phyloP scores from a whole-genome alignment of 2,329 filamentous ascomycete genomes.

The Pestalotiopsis sp. region DNA sequence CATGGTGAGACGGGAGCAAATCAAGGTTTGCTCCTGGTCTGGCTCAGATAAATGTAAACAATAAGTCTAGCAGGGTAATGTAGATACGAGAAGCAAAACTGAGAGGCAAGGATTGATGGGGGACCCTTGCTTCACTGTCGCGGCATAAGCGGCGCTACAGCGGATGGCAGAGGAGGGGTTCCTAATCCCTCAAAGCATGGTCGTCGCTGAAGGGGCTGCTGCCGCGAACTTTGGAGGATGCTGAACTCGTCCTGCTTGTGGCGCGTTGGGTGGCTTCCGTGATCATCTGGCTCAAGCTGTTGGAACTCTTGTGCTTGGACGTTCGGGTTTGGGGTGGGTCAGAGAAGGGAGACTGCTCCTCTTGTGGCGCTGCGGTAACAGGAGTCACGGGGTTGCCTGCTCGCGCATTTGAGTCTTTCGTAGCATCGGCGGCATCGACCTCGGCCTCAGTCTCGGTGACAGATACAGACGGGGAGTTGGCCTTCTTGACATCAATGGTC shows the following conservation, averaged over 20 bases:
- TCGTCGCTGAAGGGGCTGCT: slow-evolving; percentile 35
- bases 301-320: slow-evolving; percentile 38
- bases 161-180: neutral
- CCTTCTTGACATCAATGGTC: slow-evolving; percentile 35
- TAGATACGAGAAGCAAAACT: slow-evolving; percentile 12
- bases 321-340: slow-evolving; percentile 47
- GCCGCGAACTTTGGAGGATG: slow-evolving; percentile 17
- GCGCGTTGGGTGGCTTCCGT: slow-evolving; percentile 52
- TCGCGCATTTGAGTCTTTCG: slow-evolving; percentile 41
- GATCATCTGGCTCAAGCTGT: slow-evolving; percentile 56
- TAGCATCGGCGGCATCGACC: slow-evolving; percentile 14
- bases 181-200: slow-evolving; percentile 32
- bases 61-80: slow-evolving; percentile 6
- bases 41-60: neutral
- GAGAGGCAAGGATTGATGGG: neutral
- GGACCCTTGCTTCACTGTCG: slow-evolving; percentile 12
- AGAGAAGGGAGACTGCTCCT: slow-evolving; percentile 62
- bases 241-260: slow-evolving; percentile 34
- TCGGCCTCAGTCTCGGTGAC: slow-evolving; percentile 22
- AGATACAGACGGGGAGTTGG: slow-evolving; percentile 23
- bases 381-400: slow-evolving; percentile 40
- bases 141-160: neutral
- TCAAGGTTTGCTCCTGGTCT: neutral
- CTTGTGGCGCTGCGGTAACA: slow-evolving; percentile 50
- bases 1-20: neutral